Base-by-base conservation (phyloP, 2,329 filamentous ascomycete species). In the Alternaria atra region DNA sequence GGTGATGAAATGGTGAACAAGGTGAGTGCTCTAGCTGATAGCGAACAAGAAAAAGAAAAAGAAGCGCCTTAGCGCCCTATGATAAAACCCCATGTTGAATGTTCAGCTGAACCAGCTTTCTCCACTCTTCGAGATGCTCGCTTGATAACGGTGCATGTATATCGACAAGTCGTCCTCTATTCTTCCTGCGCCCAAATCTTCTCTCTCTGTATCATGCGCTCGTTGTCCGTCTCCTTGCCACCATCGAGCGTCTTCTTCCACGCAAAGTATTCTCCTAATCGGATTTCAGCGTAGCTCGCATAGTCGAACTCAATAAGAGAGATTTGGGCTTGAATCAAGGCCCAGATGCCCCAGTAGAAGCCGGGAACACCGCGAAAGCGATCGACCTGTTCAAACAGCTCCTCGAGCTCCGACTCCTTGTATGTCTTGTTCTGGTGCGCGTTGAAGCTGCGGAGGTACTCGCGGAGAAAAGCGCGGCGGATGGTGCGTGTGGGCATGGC, bases 271-370 rank as follows among this genome's bases (percentile, higher is more conserved):
- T 98, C 95, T 52, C 91, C 90, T 6, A 99, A 83, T 56, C 95
- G 86, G 15, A 90, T 80, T 78, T 97, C 92, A 10, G 95, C 94
- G 77, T 98, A 99, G 8, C 86, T 88, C 43, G 93, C 92, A 77
- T 99, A 99, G 80, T 99, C 94, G 75, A 99, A 99, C 76, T 97
- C 92, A 72, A 99, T 99, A 66, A 94, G 88, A 10, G 92, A 97
- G 67, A 99, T 98, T 55, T 88, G 91, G 2, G 94, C 91, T 82
- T 99, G 95, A 67, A 99, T 98, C 65, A 96, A 83, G 7, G 93
- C 91, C 95, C 95, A 99, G 59, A 97, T 93, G 25, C 95, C 95
- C 94, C 88, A 90, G 74, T 89, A 90, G 75, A 99, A 92, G 7
- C 95, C 95, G 0, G 95, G 95, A 13, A 97, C 86, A 43, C 94